Percentiles rank a stretch among this genome's conserved stretches.
These are phyloP conservation scores for Plasmodium fragile DNA, from an alignment of 169 alveolate genomes.

Conservation along the genomic window DNA sequence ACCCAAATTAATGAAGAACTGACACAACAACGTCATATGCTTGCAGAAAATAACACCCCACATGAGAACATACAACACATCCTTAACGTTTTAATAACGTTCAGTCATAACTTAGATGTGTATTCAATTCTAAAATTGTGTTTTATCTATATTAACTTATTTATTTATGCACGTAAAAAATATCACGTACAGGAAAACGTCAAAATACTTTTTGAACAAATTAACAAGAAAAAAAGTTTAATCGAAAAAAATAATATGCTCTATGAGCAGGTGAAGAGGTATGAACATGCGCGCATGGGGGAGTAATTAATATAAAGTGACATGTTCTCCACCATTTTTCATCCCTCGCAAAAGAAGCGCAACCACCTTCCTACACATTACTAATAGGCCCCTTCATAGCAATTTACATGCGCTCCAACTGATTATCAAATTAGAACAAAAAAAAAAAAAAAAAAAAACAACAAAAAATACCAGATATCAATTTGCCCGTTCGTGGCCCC, in stretches of 20 bases:
- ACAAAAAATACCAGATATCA: not conserved
- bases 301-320: not conserved
- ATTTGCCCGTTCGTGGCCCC: not conserved
- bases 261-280: constrained; percentile 61
- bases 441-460: constrained; percentile 33
- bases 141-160: constrained; percentile 62
- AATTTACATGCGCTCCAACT: not conserved
- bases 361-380: not conserved
- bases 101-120: constrained; percentile 64
- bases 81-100: constrained; percentile 44
- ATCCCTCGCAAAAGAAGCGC: not conserved
- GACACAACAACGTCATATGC: not conserved
- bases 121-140: constrained; percentile 60
- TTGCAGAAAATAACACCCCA: not conserved
- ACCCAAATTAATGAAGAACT: constrained; percentile 37
- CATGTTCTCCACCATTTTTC: not conserved
- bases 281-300: constrained; percentile 1
- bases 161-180: constrained; percentile 17
- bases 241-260: constrained; percentile 63
- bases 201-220: constrained; percentile 56
- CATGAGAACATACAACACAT: constrained; percentile 25
- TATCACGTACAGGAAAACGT: constrained; percentile 37
- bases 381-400: not conserved
- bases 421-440: not conserved
- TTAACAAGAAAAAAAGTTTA: constrained; percentile 55